phyloP scores from a whole-genome alignment of 1,284 basidiomycete genomes.

The Trichosporon ovoides region DNA sequence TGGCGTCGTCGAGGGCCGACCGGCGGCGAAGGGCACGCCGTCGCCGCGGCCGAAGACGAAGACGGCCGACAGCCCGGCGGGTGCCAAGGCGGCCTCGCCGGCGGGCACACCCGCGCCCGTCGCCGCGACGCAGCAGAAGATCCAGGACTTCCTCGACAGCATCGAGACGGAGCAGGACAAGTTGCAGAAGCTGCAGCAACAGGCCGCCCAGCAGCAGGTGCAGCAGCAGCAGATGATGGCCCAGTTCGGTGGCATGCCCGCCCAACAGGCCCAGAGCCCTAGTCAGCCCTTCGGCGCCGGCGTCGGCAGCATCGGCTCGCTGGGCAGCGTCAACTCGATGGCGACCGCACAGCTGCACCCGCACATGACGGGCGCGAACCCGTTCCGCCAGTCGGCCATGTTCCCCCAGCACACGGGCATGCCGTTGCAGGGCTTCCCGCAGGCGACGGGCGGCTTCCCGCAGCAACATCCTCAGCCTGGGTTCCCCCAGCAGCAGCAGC shows the following conservation, averaged over 20 bases:
- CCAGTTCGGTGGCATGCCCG: not conserved
- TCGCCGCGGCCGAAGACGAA: slow-evolving; percentile 3
- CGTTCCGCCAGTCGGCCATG: slow-evolving; percentile 61
- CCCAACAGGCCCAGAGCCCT: not conserved
- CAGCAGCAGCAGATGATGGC: slow-evolving; percentile 10
- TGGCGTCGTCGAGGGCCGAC: slow-evolving; percentile 60
- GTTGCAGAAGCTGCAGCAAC: not conserved
- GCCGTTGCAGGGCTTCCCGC: slow-evolving; percentile 60
- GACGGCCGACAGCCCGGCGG: not conserved
- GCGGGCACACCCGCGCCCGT: slow-evolving; percentile 24
- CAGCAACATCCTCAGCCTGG: slow-evolving; percentile 53
- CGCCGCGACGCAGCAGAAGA: slow-evolving; percentile 42
- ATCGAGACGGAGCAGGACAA: slow-evolving; percentile 71
- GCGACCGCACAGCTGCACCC: slow-evolving; percentile 17
- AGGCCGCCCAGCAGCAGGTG: slow-evolving; percentile 1
- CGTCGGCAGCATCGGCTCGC: slow-evolving; percentile 8
- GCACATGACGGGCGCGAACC: slow-evolving; percentile 54
- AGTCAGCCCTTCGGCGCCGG: slow-evolving; percentile 30
- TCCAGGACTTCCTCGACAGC: slow-evolving; percentile 84
- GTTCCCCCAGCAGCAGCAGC: slow-evolving; percentile 50
- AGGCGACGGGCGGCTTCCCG: no score
- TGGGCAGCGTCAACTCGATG: slow-evolving; percentile 10
- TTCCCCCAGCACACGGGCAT: slow-evolving; percentile 54
- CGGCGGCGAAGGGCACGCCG: slow-evolving; percentile 3
- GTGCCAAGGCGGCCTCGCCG: slow-evolving; percentile 15